These are phyloP conservation scores for Rhizopogon vinicolor DNA, from an alignment of 768 basidiomycete species.

Conservation along the genomic window DNA sequence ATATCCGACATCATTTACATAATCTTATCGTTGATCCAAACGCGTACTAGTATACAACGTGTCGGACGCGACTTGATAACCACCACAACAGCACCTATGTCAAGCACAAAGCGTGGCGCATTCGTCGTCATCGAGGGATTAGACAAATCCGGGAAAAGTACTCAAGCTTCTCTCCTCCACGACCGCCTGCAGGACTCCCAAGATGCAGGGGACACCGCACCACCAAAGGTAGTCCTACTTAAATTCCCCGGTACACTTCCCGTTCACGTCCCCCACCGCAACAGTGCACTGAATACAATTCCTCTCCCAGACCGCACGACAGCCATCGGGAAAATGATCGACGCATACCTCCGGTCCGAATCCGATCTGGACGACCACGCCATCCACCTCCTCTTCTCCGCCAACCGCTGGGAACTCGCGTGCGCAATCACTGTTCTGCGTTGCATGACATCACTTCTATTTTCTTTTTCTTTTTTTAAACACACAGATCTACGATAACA, in stretches of 20 bases:
- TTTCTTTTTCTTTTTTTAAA: background rate
- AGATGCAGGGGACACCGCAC: background rate
- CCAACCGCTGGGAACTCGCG: conserved; percentile 96
- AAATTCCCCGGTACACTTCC: conserved; percentile 80
- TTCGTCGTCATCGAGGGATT: conserved; percentile 95
- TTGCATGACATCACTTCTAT: background rate
- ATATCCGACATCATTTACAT: background rate
- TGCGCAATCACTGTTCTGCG: conserved; percentile 29
- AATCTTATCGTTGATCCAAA: background rate
- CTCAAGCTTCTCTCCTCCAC: conserved; percentile 67
- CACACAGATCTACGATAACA: conserved; percentile 54
- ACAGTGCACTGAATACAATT: background rate
- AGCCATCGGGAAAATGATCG: conserved; percentile 87
- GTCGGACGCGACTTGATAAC: background rate
- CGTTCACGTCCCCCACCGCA: background rate
- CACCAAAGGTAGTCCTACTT: conserved; percentile 44
- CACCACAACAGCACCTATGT: background rate
- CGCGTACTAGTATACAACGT: background rate
- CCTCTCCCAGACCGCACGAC: conserved; percentile 75
- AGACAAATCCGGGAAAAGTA: conserved; percentile 94
- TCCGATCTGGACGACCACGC: conserved; percentile 88
- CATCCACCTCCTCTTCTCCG: conserved; percentile 92
- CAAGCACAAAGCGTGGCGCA: conserved; percentile 44
- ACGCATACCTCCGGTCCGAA: conserved; percentile 80
- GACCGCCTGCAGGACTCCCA: conserved; percentile 40